These are phyloP conservation scores for Mycena galericulata DNA, from an alignment of 768 basidiomycete genomes.

Conservation along the genomic window DNA sequence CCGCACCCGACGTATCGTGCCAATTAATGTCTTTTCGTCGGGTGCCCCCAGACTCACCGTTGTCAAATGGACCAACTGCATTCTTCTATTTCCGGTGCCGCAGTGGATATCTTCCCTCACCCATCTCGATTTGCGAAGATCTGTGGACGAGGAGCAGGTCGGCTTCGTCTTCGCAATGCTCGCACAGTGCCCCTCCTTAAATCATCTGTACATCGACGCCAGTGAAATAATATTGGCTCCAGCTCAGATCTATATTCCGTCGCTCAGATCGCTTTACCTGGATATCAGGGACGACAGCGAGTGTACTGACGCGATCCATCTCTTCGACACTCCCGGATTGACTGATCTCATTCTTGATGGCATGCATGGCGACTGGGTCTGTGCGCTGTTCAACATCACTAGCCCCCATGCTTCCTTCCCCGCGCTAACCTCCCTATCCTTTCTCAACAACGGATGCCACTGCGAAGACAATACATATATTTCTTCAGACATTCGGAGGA, in stretches of 20 bases:
- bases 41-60: background rate
- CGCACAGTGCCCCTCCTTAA: background rate
- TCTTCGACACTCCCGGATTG: background rate
- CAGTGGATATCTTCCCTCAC: background rate
- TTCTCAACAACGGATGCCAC: background rate
- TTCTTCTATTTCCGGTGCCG: background rate
- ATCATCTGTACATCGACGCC: background rate
- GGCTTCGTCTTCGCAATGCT: background rate
- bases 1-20: background rate
- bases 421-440: slow-evolving; percentile 6
- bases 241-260: background rate
- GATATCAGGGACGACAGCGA: background rate
- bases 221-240: background rate
- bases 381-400: background rate
- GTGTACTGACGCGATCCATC: background rate
- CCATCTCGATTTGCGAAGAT: background rate
- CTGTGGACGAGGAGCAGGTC: background rate
- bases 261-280: background rate
- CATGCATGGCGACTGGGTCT: background rate
- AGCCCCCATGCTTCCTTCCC: background rate
- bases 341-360: background rate
- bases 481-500: background rate
- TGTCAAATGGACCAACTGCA: background rate
- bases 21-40: background rate
- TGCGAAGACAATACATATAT: background rate